Percentiles rank a stretch among this genome's conserved stretches.
phyloP scores from a whole-genome alignment of 441 rosid genomes.

The Bruguiera hainesii region DNA sequence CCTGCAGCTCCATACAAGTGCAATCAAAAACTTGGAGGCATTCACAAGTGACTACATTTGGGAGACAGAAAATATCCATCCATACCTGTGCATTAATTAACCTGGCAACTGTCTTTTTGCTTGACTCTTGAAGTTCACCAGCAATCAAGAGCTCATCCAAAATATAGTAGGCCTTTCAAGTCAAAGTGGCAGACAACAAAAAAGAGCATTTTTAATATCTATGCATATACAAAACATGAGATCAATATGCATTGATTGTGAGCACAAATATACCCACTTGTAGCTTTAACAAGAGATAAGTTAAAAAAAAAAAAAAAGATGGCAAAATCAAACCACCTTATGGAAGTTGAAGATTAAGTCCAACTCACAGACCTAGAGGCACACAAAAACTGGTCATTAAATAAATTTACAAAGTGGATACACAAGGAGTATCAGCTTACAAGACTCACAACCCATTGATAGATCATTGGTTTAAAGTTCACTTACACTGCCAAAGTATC shows the following conservation, averaged over 20 bases:
- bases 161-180: constrained; percentile 60
- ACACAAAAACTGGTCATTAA: not conserved
- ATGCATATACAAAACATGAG: not conserved
- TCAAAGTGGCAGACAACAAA: constrained; percentile 5
- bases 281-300: too few relatives aligned
- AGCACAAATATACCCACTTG: too few relatives aligned
- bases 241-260: not conserved
- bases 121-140: constrained; percentile 95
- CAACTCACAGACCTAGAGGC: constrained; percentile 63
- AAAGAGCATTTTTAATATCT: not conserved
- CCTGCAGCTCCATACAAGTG: constrained; percentile 31
- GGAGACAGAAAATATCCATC: not conserved
- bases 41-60: constrained; percentile 3
- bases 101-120: constrained; percentile 81
- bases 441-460: too few relatives aligned
- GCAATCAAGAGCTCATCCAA: constrained; percentile 83
- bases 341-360: constrained; percentile 80
- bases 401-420: too few relatives aligned
- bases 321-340: constrained; percentile 36
- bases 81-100: constrained; percentile 69
- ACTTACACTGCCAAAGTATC: constrained; percentile 96
- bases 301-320: too few relatives aligned
- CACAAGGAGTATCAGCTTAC: too few relatives aligned
- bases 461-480: not conserved
- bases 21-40: constrained; percentile 12